phyloP scores from a whole-genome alignment of 2,329 filamentous ascomycete species.

The Penicillium glabrum region DNA sequence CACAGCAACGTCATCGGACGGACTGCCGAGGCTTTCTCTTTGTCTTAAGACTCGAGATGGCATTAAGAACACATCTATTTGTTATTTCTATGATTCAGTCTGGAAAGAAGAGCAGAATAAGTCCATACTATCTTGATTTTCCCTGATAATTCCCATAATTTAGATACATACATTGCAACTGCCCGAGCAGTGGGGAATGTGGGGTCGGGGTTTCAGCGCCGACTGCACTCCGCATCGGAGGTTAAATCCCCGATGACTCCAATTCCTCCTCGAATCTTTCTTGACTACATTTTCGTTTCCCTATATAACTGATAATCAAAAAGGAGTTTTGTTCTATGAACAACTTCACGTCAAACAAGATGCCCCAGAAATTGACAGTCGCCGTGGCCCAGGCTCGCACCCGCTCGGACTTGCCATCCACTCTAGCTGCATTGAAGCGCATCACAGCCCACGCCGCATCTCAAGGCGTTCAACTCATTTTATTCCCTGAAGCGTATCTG shows the following conservation, averaged over 20 bases:
- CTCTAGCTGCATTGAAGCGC: conserved; percentile 64
- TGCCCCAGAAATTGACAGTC: conserved; percentile 35
- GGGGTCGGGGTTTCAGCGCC: neutral
- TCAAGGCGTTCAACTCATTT: conserved; percentile 64
- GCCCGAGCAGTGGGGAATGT: neutral
- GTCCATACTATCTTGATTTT: too few species aligned
- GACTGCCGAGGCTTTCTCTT: neutral
- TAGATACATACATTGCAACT: too few species aligned
- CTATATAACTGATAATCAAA: neutral
- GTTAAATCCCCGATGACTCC: neutral
- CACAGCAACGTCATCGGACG: neutral
- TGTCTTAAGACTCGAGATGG: neutral
- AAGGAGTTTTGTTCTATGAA: neutral
- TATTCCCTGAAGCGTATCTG: conserved; percentile 90
- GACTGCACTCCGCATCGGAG: neutral
- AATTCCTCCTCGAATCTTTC: neutral
- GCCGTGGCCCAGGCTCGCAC: conserved; percentile 51
- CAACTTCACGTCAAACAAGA: neutral
- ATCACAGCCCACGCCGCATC: conserved; percentile 66
- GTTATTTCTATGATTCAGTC: too few species aligned
- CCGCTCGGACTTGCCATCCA: conserved; percentile 35
- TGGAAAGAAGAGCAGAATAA: too few species aligned
- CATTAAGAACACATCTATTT: too few species aligned
- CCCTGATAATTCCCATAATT: too few species aligned
- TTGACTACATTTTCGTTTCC: neutral